Evolutionary conservation across 106 monocot genomes (phyloP), one percentile per base, ranked within the genome.

Genomic region (Dendrobium chrysotoxum): DNA sequence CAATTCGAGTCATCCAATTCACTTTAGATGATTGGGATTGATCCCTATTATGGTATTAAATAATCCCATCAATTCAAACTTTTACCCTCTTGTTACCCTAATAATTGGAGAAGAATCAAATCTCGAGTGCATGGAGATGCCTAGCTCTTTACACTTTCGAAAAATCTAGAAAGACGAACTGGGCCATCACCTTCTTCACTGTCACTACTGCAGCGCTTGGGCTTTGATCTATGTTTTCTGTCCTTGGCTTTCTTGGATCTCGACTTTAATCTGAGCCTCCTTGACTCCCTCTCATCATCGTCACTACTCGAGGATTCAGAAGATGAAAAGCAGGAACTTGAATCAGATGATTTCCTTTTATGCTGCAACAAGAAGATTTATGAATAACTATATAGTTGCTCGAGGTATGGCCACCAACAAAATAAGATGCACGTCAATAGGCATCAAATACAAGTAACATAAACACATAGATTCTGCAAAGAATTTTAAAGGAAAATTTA

Each of bases 81-180:
- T 35, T 35, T 3, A 35, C 2, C 35, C 35, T 35, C 35, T 35
- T 3, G 35, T 35, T 35, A 35, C 35, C 35, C 35, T 35, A 35
- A 35, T 35, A 35, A 35, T 35, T 35, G 35, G 35, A 35, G 35
- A 35, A 35, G 35, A 35, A 35, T 35, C 35, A 35, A 35, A 35
- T 35, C 35, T 3, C 35, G 35, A 35, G 35, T 3, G 17, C 17
- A 54, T 18, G 35, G 53, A 39, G 40, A 77, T 44, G n/a, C 3
- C 81, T 87, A 93, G 74, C 82, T 82, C 86, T 91, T 91, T 25
- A 70, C 74, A 58, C 44, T 84, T 15, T 88, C 91, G 45, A 94
- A 91, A 79, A 94, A 94, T 82, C 82, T 91, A 2, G 93, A 94
- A 13, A 94, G 88, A 15, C 40, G 86, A 42, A 94, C 80, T 1